Evolutionary conservation across 1,284 basidiomycete species (phyloP).

Genomic region (Sporisorium exsertum): DNA sequence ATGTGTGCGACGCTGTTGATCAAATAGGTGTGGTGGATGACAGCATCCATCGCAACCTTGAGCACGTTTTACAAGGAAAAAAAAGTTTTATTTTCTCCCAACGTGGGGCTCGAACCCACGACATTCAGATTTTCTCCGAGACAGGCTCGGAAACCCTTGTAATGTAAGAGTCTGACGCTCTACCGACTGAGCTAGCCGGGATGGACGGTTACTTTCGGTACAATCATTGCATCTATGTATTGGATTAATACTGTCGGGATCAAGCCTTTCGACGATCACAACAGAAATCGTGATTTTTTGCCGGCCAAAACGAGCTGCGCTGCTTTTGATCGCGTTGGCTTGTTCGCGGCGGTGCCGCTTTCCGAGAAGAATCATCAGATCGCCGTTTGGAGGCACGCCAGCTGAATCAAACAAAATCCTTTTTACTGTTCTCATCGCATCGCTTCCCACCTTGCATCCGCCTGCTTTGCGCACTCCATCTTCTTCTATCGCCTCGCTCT

Average conservation of each 20-base stretch:
- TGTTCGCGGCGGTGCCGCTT: conserved; percentile 9
- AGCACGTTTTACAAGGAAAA: not conserved
- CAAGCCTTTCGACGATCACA: conserved; percentile 11
- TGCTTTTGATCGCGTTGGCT: conserved; percentile 4
- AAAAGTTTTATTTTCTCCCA: conserved; percentile 50
- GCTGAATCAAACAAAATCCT: not conserved
- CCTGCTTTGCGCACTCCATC: not conserved
- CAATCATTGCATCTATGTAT: conserved; percentile 3
- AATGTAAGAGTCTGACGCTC: conserved; percentile 69
- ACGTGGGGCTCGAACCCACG: conserved; percentile 69
- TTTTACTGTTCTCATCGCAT: not conserved
- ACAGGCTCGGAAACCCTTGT: conserved; percentile 43
- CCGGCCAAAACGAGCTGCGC: not conserved
- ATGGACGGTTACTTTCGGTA: conserved; percentile 17
- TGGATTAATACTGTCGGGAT: not conserved
- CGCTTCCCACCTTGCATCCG: conserved; percentile 1
- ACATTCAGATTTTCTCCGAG: conserved; percentile 62
- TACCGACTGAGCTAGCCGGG: conserved; percentile 70
- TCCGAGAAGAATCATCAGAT: conserved; percentile 6
- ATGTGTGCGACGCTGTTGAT: not conserved
- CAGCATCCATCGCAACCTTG: too few species aligned
- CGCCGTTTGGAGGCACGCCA: not conserved
- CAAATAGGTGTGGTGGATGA: not conserved
- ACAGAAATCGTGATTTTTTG: not conserved
- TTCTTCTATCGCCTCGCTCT: not conserved